phyloP scores from a whole-genome alignment of 225 moss, liverwort and hornwort species.

The Straminergon stramineum region DNA sequence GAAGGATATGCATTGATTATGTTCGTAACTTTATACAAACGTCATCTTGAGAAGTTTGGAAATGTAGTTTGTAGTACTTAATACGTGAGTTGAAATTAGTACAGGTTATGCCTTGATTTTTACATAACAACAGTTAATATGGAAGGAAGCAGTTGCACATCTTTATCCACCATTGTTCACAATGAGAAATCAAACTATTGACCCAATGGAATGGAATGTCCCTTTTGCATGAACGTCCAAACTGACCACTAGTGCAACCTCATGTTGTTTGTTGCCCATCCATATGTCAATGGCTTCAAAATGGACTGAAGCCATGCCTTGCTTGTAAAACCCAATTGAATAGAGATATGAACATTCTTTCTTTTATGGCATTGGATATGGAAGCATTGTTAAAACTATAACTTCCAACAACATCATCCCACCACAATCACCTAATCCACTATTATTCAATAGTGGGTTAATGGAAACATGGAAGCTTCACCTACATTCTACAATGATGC shows the following conservation, averaged over 20 bases:
- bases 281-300: neutral
- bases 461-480: neutral
- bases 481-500: fast-evolving
- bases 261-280: neutral
- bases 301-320: neutral
- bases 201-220: too few relatives aligned
- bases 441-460: neutral
- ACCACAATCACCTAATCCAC: fast-evolving
- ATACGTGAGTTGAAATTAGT: neutral
- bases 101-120: neutral
- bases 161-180: neutral
- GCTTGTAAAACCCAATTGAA: neutral
- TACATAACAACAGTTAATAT: neutral
- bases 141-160: neutral
- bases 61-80: too few relatives aligned
- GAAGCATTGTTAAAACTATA: neutral
- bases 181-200: neutral
- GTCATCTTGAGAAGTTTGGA: neutral
- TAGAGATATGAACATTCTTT: neutral
- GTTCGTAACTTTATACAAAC: too few relatives aligned
- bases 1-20: neutral
- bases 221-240: neutral
- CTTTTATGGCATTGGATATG: too few relatives aligned
- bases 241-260: neutral
- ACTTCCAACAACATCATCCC: fast-evolving